These are phyloP conservation scores for Bruguiera hainesii DNA, from an alignment of 441 rosid genomes.

Conservation along the genomic window DNA sequence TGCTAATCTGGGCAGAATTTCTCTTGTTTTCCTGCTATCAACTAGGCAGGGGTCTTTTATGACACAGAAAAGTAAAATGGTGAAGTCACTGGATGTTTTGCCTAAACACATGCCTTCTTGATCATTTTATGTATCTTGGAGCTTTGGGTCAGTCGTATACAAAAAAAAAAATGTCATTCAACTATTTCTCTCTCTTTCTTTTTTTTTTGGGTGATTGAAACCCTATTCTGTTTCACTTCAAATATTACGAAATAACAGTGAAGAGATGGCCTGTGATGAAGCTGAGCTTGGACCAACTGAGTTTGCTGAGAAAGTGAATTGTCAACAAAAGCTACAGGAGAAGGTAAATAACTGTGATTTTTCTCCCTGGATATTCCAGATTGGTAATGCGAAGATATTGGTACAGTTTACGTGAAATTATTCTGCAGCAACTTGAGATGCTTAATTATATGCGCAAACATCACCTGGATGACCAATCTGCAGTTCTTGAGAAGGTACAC, in stretches of 20 bases:
- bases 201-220: too few relatives aligned
- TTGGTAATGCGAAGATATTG: not conserved
- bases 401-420: not conserved
- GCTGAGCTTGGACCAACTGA: constrained; percentile 71
- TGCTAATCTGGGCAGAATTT: too few relatives aligned
- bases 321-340: constrained; percentile 54
- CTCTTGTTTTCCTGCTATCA: too few relatives aligned
- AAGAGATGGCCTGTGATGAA: constrained; percentile 83
- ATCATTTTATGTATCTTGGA: too few relatives aligned
- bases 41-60: too few relatives aligned
- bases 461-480: constrained; percentile 68
- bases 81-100: too few relatives aligned
- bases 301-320: constrained; percentile 50
- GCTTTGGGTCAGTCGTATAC: too few relatives aligned
- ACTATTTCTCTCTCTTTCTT: not conserved
- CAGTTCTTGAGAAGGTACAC: constrained; percentile 60
- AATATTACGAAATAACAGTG: constrained; percentile 37
- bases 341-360: constrained; percentile 33
- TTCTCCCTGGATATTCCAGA: constrained; percentile 10
- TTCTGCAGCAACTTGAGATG: constrained; percentile 83
- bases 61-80: too few relatives aligned
- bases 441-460: constrained; percentile 69
- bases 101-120: too few relatives aligned
- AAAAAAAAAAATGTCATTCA: too few relatives aligned
- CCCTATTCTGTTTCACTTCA: constrained; percentile 1